Percentiles rank a stretch among this genome's conserved stretches.
Evolutionary conservation across 176 grass and related monocot genomes (phyloP).

Genomic region (Phragmites australis): DNA sequence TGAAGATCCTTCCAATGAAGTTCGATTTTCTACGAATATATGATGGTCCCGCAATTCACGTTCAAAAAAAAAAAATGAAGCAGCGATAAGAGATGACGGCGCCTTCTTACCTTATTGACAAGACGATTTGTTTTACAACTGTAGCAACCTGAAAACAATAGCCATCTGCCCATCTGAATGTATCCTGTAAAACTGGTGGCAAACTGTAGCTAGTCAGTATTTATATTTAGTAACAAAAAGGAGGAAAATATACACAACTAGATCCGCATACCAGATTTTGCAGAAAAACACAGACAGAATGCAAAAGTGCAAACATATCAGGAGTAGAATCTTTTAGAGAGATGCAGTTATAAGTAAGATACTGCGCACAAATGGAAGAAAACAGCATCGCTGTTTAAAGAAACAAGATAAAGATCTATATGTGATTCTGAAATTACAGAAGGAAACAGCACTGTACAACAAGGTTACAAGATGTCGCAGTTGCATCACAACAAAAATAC

Average conservation of each 20-base stretch:
- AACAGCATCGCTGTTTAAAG: background rate
- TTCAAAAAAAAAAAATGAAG: background rate
- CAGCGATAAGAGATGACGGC: background rate
- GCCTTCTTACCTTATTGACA: background rate
- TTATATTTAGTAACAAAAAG: background rate
- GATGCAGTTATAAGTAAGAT: background rate
- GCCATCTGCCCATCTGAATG: background rate
- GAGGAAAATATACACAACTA: background rate
- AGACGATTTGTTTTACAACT: background rate
- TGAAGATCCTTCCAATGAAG: background rate
- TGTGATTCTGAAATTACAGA: background rate
- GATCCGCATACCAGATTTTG: background rate
- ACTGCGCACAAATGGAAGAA: background rate
- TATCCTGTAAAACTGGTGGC: background rate
- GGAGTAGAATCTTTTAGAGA: background rate
- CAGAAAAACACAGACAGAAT: background rate
- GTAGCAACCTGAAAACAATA: background rate
- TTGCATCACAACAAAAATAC: background rate
- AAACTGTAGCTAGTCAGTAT: background rate
- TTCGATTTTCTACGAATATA: background rate
- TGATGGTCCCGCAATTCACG: background rate
- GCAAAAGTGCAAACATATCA: background rate
- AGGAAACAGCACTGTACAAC: background rate
- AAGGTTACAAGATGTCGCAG: too few species aligned
- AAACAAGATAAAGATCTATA: background rate